Evolutionary conservation across 495 filamentous ascomycete genomes (phyloP), one percentile per base, ranked within the genome.

Genomic region (Podospora australis): DNA sequence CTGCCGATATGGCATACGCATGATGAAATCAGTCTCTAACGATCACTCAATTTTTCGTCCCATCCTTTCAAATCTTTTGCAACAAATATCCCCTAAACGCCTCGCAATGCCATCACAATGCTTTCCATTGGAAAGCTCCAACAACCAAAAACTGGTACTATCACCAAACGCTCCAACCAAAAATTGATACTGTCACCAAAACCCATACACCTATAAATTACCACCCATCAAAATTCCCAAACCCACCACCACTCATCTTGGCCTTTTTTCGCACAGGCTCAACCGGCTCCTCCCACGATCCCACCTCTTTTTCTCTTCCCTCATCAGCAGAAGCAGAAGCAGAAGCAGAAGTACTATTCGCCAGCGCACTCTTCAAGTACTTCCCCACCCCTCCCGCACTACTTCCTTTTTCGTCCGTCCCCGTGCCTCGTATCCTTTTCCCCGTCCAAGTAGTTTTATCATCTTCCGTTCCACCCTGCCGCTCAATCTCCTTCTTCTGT

Each of bases 141-240:
- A n/a, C n/a, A n/a, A n/a, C n/a, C n/a, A n/a, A n/a, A n/a, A n/a
- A n/a, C n/a, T n/a, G n/a, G n/a, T n/a, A n/a, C n/a, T n/a, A n/a
- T n/a, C n/a, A n/a, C n/a, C n/a, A n/a, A n/a, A n/a, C n/a, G n/a
- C n/a, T n/a, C n/a, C n/a, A n/a, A n/a, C n/a, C n/a, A n/a, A n/a
- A n/a, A n/a, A n/a, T n/a, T n/a, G n/a, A n/a, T n/a, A n/a, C n/a
- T n/a, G n/a, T n/a, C n/a, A n/a, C n/a, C n/a, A n/a, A n/a, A n/a
- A n/a, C n/a, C n/a, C n/a, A n/a, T n/a, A n/a, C n/a, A n/a, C n/a
- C n/a, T n/a, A 16, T 16, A 16, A 14, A 29, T 9, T 55, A 91
- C 87, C 87, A 92, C 25, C 55, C 70, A 70, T 90, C 87, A 62
- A 98, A 96, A 69, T 96, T 92, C 11, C 92, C 92, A 75, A 96